Evolutionary conservation across 495 filamentous ascomycete species (phyloP).

Genomic region (Penicillium soppii): DNA sequence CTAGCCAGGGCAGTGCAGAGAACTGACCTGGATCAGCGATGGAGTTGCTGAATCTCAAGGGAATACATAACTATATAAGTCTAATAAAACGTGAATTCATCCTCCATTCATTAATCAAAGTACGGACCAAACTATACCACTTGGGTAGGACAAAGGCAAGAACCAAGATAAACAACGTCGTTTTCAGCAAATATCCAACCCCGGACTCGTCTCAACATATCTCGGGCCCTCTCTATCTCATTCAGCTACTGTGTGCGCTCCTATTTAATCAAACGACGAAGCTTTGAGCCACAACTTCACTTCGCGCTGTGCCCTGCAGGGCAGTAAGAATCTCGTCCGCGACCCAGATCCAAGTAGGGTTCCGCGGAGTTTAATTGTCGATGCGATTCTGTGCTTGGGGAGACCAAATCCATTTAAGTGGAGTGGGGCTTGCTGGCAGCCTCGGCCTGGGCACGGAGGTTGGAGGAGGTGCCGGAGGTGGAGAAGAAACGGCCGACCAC

Average conservation of each 20-base stretch:
- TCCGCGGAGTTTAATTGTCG: constrained; percentile 13
- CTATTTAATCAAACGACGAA: constrained; percentile 9
- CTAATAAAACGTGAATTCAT: not conserved
- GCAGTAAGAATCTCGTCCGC: constrained; percentile 19
- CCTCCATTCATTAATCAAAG: not conserved
- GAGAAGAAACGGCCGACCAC: constrained; percentile 88
- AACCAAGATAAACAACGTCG: constrained; percentile 3
- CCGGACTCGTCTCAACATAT: not conserved
- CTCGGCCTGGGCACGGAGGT: constrained; percentile 89
- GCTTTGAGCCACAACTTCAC: constrained; percentile 8
- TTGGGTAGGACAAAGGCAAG: not conserved
- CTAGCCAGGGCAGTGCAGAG: too few species aligned
- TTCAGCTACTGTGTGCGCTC: not conserved
- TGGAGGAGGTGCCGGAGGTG: constrained; percentile 73
- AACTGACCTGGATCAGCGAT: too few species aligned
- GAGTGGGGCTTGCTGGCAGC: constrained; percentile 57
- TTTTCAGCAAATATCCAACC: constrained; percentile 7
- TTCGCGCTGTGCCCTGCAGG: constrained; percentile 2
- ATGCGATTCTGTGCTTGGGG: constrained; percentile 17
- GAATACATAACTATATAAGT: not conserved
- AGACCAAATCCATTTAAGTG: constrained; percentile 17
- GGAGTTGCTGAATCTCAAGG: too few species aligned
- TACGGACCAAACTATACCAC: constrained; percentile 3
- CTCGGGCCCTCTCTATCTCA: constrained; percentile 10
- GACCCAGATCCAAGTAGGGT: constrained; percentile 6